These are phyloP conservation scores for Penicillium salamii DNA, from an alignment of 495 filamentous ascomycete species.

Conservation along the genomic window DNA sequence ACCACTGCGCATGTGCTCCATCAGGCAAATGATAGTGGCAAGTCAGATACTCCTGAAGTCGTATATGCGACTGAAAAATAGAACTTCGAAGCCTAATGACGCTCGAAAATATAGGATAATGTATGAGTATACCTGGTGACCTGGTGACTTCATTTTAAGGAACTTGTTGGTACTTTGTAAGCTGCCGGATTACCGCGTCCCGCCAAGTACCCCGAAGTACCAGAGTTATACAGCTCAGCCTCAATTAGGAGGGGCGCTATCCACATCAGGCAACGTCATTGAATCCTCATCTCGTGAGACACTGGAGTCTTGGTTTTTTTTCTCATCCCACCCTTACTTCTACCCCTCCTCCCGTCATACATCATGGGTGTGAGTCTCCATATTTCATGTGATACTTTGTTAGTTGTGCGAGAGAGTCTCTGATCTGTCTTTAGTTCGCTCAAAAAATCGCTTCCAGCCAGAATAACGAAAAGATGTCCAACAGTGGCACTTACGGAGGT, in stretches of 20 bases:
- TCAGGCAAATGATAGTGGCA: too few species aligned
- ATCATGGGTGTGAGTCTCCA: slow-evolving; percentile 35
- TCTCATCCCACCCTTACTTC: slow-evolving; percentile 1
- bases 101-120: too few species aligned
- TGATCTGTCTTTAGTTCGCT: slow-evolving; percentile 34
- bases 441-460: slow-evolving; percentile 44
- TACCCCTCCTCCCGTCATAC: background rate
- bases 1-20: background rate
- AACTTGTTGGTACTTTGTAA: background rate
- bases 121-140: too few species aligned
- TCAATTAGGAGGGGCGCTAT: slow-evolving; percentile 6
- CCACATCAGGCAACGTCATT: slow-evolving; percentile 7
- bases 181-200: background rate
- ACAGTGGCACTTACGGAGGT: slow-evolving; percentile 33
- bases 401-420: background rate
- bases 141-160: background rate
- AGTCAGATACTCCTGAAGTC: too few species aligned
- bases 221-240: slow-evolving; percentile 6
- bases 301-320: background rate
- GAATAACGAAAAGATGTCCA: slow-evolving; percentile 22
- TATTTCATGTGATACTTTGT: background rate
- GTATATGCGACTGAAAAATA: too few species aligned
- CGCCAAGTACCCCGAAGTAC: background rate
- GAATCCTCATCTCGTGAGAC: slow-evolving; percentile 5
- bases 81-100: too few species aligned